These are phyloP conservation scores for Tuber melanosporum DNA, from an alignment of 495 filamentous ascomycete species.

Conservation along the genomic window DNA sequence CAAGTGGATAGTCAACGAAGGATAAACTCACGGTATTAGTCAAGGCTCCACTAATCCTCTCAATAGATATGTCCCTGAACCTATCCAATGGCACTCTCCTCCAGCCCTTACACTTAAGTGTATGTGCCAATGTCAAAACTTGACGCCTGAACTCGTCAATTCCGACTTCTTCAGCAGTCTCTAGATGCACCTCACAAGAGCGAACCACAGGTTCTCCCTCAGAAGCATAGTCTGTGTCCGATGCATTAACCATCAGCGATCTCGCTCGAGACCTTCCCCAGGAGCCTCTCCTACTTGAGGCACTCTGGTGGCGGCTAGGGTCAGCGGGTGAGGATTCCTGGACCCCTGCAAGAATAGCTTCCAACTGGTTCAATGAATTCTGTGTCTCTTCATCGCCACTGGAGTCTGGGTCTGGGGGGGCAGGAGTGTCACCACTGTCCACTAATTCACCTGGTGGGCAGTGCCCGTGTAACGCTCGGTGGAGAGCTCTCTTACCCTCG, in stretches of 20 bases:
- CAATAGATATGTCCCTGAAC: constrained; percentile 65
- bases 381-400: constrained; percentile 26
- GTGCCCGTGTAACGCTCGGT: background rate
- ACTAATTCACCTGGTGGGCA: background rate
- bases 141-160: constrained; percentile 68
- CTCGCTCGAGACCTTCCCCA: constrained; percentile 11
- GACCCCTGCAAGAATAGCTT: constrained; percentile 18
- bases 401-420: constrained; percentile 13
- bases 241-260: constrained; percentile 20
- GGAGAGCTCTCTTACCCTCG: constrained; percentile 16
- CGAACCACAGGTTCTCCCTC: constrained; percentile 39
- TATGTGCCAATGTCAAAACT: constrained; percentile 82
- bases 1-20: background rate
- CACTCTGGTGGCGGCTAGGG: constrained; percentile 7
- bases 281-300: constrained; percentile 9
- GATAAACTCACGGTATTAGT: constrained; percentile 70
- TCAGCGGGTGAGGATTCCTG: constrained; percentile 8
- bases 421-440: constrained; percentile 1
- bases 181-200: constrained; percentile 35
- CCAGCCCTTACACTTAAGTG: constrained; percentile 83
- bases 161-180: constrained; percentile 35
- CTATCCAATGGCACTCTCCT: constrained; percentile 68
- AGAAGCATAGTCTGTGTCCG: constrained; percentile 38
- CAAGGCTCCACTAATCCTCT: constrained; percentile 83
- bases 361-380: constrained; percentile 25